Base-by-base conservation (phyloP, 257 asterid genomes). In the Nicotiana knightiana region DNA sequence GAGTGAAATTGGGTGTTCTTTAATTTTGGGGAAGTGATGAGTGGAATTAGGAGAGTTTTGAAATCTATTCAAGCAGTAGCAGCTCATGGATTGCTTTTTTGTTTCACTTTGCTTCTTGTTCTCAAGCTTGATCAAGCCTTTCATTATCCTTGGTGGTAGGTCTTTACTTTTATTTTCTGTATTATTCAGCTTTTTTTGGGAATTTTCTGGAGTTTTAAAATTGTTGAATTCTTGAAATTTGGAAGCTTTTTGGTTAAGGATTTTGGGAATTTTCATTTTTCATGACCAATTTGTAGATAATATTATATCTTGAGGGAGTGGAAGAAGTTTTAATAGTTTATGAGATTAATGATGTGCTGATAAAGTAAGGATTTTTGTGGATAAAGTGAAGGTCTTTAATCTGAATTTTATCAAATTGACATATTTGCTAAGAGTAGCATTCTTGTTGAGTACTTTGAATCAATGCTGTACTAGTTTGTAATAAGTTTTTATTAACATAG, bases 51-150 rank as follows among this genome's bases (percentile, higher is more conserved):
- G 82, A 91, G 97, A 87, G 87, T 96, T 53, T 88, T 92, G 65
- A 93, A 94, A 96, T 92, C 97, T 15, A 82, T 91, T 53, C 98
- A 93, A 84, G 96, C 93, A 58, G 87, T 90, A 84, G 76, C 88
- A 82, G 99, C 98, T 70, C 98, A 96, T 84, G 95, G 97, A 46
- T 86, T 91, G 86, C 97, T 94, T 80, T 90, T 96, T 81, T 66
- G 85, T 62, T 94, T 94, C 89, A 94, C 99, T 61, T 81, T 93
- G 78, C 51, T 90, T 71, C 97, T 96, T 58, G 88, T 92, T 55
- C 94, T 96, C 84, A 91, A 93, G 93, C 94, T 96, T 86, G 87
- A 89, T 89, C 94, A 64, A 10, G 83, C 88, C 78, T 64, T 94
- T 77, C 84, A 84, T 70, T 85, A 76, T 70, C 87, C 97, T 83